Conservation (phyloP, 2,329 filamentous ascomycete species). For the Colletotrichum lupini region DNA sequence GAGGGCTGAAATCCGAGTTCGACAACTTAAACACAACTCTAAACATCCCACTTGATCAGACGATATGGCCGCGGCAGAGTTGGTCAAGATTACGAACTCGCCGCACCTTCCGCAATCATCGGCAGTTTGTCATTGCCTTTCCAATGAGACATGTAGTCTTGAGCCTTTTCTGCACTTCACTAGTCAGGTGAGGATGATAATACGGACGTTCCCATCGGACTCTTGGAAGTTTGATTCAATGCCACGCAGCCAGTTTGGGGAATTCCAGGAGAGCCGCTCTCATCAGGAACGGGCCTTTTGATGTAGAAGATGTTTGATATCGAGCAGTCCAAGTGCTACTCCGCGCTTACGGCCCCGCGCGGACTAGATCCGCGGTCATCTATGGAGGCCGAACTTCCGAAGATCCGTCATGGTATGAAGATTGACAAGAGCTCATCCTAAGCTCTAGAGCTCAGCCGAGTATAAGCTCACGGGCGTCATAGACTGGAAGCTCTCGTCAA, state of each 20-base stretch:
- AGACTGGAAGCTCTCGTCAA: neutral
- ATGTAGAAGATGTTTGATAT: neutral
- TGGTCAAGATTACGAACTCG: neutral
- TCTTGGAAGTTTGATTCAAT: neutral
- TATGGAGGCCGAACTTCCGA: neutral
- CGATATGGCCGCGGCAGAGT: neutral
- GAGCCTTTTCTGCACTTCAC: neutral
- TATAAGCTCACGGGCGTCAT: neutral
- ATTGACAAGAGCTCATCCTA: neutral
- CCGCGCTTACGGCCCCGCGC: neutral
- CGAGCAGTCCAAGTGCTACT: neutral
- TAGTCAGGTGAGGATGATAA: neutral
- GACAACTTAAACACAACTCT: neutral
- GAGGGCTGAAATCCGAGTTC: neutral
- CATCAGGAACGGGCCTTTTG: neutral
- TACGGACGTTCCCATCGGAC: constrained; percentile 28
- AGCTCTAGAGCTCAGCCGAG: neutral
- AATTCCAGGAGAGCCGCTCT: constrained; percentile 15
- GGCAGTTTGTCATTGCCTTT: neutral
- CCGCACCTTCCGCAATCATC: neutral
- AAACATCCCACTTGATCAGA: neutral
- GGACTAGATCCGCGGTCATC: neutral
- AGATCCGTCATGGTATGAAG: neutral
- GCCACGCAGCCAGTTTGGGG: neutral
- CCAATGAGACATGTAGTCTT: too few relatives aligned